Percentiles rank a stretch among this genome's conserved stretches.
Evolutionary conservation across 1,284 basidiomycete species (phyloP).

Genomic region (Dichomitus squalens): DNA sequence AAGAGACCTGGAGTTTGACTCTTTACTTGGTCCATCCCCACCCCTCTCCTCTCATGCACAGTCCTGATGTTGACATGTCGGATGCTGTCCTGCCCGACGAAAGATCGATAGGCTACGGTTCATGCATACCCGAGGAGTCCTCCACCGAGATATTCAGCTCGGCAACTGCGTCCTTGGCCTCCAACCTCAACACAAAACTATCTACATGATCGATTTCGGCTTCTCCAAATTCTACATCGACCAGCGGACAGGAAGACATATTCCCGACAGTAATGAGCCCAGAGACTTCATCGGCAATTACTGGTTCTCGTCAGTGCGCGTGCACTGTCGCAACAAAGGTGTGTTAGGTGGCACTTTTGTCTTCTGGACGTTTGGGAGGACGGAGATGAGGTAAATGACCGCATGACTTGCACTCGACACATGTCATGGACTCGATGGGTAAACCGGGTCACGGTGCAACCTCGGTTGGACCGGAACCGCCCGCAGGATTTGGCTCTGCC

Average conservation of each 20-base stretch:
- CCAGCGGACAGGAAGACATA: conserved; percentile 59
- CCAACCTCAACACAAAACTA: conserved; percentile 52
- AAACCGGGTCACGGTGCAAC: no score
- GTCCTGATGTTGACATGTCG: conserved; percentile 9
- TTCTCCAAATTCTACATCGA: conserved; percentile 79
- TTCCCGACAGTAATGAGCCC: conserved; percentile 63
- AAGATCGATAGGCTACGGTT: conserved; percentile 69
- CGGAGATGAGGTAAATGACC: not conserved
- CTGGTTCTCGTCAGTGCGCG: conserved; percentile 74
- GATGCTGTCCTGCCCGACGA: not conserved
- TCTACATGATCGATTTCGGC: conserved; percentile 84
- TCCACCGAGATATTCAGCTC: conserved; percentile 77
- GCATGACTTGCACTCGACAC: no score
- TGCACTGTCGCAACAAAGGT: conserved; percentile 77
- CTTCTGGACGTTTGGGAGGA: not conserved
- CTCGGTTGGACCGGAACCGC: no score
- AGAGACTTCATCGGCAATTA: conserved; percentile 81
- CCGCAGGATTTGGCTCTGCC: no score
- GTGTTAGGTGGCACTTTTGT: not conserved
- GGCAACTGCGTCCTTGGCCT: conserved; percentile 72
- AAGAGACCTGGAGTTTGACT: conserved; percentile 9
- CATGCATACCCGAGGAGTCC: conserved; percentile 71
- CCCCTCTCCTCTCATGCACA: not conserved
- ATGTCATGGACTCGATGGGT: no score
- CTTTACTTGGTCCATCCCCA: not conserved